Percentiles rank a stretch among this genome's conserved stretches.
Conservation (phyloP, 257 asterid species). For the Phtheirospermum japonicum region DNA sequence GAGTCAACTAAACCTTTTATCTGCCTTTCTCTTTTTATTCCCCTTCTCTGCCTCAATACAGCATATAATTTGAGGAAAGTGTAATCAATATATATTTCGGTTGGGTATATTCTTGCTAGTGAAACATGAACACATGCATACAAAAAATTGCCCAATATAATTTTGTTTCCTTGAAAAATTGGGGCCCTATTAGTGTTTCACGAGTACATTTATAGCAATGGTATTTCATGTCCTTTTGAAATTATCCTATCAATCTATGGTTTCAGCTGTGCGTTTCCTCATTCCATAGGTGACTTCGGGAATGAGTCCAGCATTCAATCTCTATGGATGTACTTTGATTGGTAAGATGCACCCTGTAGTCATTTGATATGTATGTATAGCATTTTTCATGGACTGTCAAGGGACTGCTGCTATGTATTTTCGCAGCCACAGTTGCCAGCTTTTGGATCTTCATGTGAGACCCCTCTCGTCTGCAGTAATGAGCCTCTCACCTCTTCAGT, state of each 20-base stretch:
- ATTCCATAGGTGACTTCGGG: conserved; percentile 68
- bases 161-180: conserved; percentile 1
- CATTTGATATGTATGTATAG: not conserved
- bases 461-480: not conserved
- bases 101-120: not conserved
- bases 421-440: conserved; percentile 1
- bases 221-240: not conserved
- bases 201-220: not conserved
- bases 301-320: conserved; percentile 79
- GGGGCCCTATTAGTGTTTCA: conserved; percentile 3
- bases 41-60: not conserved
- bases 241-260: not conserved
- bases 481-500: not conserved
- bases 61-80: not conserved
- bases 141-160: not conserved
- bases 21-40: not conserved
- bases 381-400: not conserved
- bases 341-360: conserved; percentile 39
- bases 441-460: not conserved
- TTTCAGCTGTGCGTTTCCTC: conserved; percentile 12
- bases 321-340: conserved; percentile 67
- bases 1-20: not conserved
- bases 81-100: not conserved
- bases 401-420: not conserved
- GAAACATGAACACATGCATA: not conserved